Evolutionary conservation across 352 stramenopile species (phyloP).

Genomic region (Phytophthora pini): DNA sequence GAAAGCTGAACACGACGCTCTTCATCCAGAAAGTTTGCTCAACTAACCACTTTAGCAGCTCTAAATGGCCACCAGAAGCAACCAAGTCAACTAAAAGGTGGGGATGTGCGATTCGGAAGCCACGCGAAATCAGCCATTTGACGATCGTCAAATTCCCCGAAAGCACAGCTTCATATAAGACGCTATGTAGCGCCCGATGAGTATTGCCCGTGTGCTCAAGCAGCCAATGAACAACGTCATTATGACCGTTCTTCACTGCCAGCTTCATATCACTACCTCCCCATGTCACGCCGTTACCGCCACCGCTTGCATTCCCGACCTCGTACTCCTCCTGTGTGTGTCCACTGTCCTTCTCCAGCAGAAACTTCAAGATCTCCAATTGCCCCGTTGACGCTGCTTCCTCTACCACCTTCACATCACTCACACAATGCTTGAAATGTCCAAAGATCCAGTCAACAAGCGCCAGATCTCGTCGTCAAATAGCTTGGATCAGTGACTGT

Average conservation of each 20-base stretch:
- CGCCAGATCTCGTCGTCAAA: slow-evolving; percentile 3
- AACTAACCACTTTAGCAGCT: slow-evolving; percentile 5
- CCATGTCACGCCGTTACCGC: not conserved
- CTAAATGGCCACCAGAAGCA: slow-evolving; percentile 1
- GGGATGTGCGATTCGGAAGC: not conserved
- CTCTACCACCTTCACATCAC: slow-evolving; percentile 10
- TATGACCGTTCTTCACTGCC: slow-evolving; percentile 5
- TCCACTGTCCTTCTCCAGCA: no score
- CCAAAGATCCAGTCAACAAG: slow-evolving; percentile 14
- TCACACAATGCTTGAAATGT: slow-evolving; percentile 11
- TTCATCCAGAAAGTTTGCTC: not conserved
- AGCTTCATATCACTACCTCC: slow-evolving; percentile 4
- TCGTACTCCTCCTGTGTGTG: not conserved
- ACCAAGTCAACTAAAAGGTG: not conserved
- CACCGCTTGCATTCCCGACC: not conserved
- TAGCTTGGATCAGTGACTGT: no score
- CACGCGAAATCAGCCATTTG: not conserved
- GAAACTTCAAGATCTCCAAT: not conserved
- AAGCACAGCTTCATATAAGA: not conserved
- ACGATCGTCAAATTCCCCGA: not conserved
- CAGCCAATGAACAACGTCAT: slow-evolving; percentile 5
- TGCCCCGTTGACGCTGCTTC: slow-evolving; percentile 5
- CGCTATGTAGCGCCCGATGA: not conserved
- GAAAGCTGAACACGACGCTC: slow-evolving; percentile 1
- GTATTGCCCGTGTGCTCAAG: not conserved